Evolutionary conservation across 768 basidiomycete species (phyloP).

Genomic region (Boletus patriciae): DNA sequence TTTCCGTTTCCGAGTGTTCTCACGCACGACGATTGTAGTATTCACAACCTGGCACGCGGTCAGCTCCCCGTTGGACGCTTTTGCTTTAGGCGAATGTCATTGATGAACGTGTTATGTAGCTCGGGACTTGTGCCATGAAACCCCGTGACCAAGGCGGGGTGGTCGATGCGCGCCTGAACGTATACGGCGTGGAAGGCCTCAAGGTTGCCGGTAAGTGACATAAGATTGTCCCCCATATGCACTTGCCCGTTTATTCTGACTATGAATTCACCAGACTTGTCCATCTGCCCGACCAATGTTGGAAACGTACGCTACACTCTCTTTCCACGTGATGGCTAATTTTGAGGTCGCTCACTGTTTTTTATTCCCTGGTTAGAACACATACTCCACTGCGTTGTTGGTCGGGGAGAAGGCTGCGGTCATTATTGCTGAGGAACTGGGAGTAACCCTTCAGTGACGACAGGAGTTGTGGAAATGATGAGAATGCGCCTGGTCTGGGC

Average conservation of each 20-base stretch:
- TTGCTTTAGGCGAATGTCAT: too few species aligned
- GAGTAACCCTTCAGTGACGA: too few species aligned
- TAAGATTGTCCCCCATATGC: rapidly evolving
- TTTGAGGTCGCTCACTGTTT: neutral
- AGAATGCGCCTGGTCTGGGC: too few species aligned
- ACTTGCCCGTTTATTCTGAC: neutral
- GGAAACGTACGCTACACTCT: slow-evolving; percentile 17
- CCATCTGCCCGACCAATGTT: slow-evolving; percentile 30
- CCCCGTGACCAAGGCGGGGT: slow-evolving; percentile 58
- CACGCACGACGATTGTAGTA: neutral
- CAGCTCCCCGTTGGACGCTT: neutral
- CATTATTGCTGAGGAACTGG: slow-evolving; percentile 55
- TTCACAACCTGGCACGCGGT: slow-evolving; percentile 18
- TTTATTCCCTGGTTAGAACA: slow-evolving; percentile 32
- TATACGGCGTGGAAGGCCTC: slow-evolving; percentile 58
- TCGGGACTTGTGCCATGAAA: slow-evolving; percentile 73
- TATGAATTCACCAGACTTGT: rapidly evolving
- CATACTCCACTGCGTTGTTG: slow-evolving; percentile 43
- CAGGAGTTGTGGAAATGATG: too few species aligned
- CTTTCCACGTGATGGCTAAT: too few species aligned
- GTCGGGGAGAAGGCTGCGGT: slow-evolving; percentile 64
- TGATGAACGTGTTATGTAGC: slow-evolving; percentile 32
- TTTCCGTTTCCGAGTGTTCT: too few species aligned
- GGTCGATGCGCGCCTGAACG: slow-evolving; percentile 58
- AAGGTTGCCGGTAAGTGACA: slow-evolving; percentile 56